These are phyloP conservation scores for Lichtheimia corymbifera DNA, from an alignment of 371 early-diverging fungal species.

Conservation along the genomic window DNA sequence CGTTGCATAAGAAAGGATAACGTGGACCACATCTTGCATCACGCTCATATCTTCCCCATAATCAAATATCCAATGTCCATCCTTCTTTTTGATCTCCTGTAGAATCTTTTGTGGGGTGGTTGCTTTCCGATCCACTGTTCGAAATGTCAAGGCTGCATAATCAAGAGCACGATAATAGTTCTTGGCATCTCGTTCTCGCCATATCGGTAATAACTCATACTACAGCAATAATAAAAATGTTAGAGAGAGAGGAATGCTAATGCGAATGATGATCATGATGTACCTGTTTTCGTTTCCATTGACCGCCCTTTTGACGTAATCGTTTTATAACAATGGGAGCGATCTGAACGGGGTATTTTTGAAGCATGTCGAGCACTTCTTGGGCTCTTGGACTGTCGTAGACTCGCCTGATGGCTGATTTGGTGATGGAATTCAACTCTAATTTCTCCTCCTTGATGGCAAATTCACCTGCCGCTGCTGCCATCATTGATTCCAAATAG, in stretches of 20 bases:
- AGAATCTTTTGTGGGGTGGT: not conserved
- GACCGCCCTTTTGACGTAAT: not conserved
- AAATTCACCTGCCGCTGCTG: not conserved
- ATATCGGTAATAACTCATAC: not conserved
- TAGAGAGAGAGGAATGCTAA: too few species aligned
- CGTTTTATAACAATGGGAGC: not conserved
- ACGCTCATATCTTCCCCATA: not conserved
- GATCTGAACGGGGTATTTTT: not conserved
- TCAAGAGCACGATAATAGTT: not conserved
- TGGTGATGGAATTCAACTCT: not conserved
- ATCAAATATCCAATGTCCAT: not conserved
- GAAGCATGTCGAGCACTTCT: not conserved
- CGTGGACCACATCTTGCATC: not conserved
- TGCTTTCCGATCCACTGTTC: not conserved
- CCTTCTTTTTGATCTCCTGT: not conserved
- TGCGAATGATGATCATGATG: too few species aligned
- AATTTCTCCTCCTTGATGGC: not conserved
- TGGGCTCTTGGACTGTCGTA: not conserved
- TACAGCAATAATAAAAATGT: not conserved
- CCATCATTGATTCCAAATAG: not conserved
- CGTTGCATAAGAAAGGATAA: not conserved
- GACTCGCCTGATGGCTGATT: not conserved
- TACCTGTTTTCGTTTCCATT: constrained; percentile 1
- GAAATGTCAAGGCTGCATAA: not conserved
- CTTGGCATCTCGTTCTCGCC: not conserved